Evolutionary conservation across 2,329 filamentous ascomycete species (phyloP).

Genomic region (Diaporthe vaccinii): DNA sequence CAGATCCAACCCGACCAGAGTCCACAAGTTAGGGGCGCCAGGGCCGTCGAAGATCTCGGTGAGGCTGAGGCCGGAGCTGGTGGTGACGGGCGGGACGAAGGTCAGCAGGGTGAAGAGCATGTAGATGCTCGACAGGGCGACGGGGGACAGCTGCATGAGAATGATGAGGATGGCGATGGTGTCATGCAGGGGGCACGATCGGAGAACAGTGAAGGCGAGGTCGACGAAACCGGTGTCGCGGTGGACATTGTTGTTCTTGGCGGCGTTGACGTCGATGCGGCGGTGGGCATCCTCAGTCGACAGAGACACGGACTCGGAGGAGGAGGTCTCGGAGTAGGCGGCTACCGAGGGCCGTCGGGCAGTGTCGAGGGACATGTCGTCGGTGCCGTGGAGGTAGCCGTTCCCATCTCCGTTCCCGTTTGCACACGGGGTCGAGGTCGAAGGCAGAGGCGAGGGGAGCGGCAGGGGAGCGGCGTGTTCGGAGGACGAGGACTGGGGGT

Average conservation of each 20-base stretch:
- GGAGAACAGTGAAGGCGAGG: slow-evolving; percentile 87
- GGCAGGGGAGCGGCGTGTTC: slow-evolving; percentile 44
- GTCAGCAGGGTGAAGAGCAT: slow-evolving; percentile 93
- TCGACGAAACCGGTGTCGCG: slow-evolving; percentile 81
- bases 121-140: slow-evolving; percentile 90
- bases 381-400: slow-evolving; percentile 54
- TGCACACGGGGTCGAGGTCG: slow-evolving; percentile 47
- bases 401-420: slow-evolving; percentile 37
- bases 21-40: slow-evolving; percentile 87
- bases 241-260: slow-evolving; percentile 77
- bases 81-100: slow-evolving; percentile 87
- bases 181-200: slow-evolving; percentile 91
- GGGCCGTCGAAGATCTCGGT: slow-evolving; percentile 92
- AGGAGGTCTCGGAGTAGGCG: slow-evolving; percentile 67
- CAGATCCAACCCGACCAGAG: slow-evolving; percentile 85
- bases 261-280: slow-evolving; percentile 78
- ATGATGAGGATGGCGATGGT: slow-evolving; percentile 97
- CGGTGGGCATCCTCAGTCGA: slow-evolving; percentile 66
- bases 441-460: slow-evolving; percentile 45
- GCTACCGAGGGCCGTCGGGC: slow-evolving; percentile 64
- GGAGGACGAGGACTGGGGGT: slow-evolving; percentile 42
- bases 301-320: slow-evolving; percentile 61
- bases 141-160: slow-evolving; percentile 90
- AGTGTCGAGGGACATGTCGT: slow-evolving; percentile 57
- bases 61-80: slow-evolving; percentile 83